A percentile compares a stretch with the other conserved stretches of the same genome.
Evolutionary conservation across 2,329 filamentous ascomycete species (phyloP).

Genomic region (Rasamsonia emersonii): DNA sequence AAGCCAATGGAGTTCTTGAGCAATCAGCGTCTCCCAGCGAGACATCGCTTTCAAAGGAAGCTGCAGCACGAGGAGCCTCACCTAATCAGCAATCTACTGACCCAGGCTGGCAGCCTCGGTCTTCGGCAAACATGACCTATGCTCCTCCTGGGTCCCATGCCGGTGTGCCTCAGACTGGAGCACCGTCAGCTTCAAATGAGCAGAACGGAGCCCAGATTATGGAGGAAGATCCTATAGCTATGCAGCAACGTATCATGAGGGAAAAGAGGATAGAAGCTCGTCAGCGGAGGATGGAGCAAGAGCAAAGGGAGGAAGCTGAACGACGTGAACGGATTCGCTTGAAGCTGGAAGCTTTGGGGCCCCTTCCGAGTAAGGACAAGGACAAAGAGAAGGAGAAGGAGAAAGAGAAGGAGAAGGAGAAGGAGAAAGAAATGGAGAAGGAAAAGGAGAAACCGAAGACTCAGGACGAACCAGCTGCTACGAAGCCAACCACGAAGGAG

Average conservation of each 20-base stretch:
- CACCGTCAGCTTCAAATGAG: conserved; percentile 7
- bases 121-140: conserved; percentile 20
- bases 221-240: conserved; percentile 37
- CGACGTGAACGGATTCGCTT: conserved; percentile 49
- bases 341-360: conserved; percentile 47
- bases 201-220: conserved; percentile 11
- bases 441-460: conserved; percentile 18
- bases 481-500: conserved; percentile 11
- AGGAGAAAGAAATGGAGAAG: conserved; percentile 10
- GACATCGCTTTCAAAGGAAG: conserved; percentile 15
- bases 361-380: conserved; percentile 26
- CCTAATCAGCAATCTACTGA: conserved; percentile 18
- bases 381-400: conserved; percentile 18
- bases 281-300: conserved; percentile 45
- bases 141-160: conserved; percentile 13
- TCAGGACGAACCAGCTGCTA: conserved; percentile 19
- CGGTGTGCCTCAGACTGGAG: conserved; percentile 13
- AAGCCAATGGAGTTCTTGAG: conserved; percentile 27
- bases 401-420: conserved; percentile 17
- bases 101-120: conserved; percentile 23
- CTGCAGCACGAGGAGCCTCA: conserved; percentile 14
- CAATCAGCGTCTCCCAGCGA: conserved; percentile 22
- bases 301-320: conserved; percentile 48
- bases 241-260: conserved; percentile 54
- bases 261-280: conserved; percentile 51